phyloP scores from a whole-genome alignment of 768 basidiomycete species.

The Postia placenta region DNA sequence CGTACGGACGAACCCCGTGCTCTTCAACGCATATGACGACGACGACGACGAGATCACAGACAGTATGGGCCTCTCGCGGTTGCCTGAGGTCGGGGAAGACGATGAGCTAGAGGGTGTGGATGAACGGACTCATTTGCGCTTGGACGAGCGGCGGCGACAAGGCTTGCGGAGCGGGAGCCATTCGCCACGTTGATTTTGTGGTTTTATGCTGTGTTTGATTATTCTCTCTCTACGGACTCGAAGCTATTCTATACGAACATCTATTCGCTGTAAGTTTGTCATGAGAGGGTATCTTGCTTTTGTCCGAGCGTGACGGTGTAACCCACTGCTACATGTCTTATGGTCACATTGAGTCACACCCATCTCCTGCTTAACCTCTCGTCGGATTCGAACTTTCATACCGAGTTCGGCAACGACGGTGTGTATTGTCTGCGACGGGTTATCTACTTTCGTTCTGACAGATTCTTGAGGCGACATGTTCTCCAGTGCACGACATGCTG shows the following conservation, averaged over 20 bases:
- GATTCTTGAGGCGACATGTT: too few species aligned
- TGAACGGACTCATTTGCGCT: conserved; percentile 40
- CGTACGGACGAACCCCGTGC: conserved; percentile 52
- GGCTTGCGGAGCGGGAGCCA: conserved; percentile 50
- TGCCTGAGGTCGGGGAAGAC: conserved; percentile 61
- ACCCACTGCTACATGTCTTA: too few species aligned
- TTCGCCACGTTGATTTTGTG: conserved; percentile 30
- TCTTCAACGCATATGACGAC: conserved; percentile 76
- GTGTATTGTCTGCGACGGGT: too few species aligned
- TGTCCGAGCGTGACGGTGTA: too few species aligned
- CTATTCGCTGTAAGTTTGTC: too few species aligned
- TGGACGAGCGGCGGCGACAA: conserved; percentile 13
- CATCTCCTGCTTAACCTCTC: too few species aligned
- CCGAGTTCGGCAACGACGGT: too few species aligned
- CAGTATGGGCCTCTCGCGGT: conserved; percentile 47
- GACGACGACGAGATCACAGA: conserved; percentile 48
- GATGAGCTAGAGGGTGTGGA: conserved; percentile 40
- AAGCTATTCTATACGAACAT: conserved; percentile 2
- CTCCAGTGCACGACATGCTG: too few species aligned
- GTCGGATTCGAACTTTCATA: too few species aligned
- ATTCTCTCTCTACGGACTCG: conserved; percentile 3
- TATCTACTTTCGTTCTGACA: too few species aligned
- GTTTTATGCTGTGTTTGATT: conserved; percentile 9
- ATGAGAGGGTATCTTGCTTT: too few species aligned
- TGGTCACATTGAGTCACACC: too few species aligned